Evolutionary conservation across 202 grass and related monocot genomes (phyloP).

Genomic region (Setaria italica): DNA sequence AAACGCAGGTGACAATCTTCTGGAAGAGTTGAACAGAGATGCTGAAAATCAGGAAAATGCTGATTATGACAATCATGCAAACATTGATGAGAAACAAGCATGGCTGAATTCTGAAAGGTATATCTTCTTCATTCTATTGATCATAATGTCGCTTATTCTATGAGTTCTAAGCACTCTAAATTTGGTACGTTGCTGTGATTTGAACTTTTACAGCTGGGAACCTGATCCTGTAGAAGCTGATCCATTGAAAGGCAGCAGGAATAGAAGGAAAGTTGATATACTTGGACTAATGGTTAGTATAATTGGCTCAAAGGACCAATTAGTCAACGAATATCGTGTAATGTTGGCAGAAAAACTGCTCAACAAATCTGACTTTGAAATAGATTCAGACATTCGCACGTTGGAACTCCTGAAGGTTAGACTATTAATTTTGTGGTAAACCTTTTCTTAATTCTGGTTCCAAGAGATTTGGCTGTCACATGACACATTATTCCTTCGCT

Average conservation of each 20-base stretch:
- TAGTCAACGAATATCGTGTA: slow-evolving; percentile 96
- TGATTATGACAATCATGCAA: slow-evolving; percentile 84
- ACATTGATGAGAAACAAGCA: slow-evolving; percentile 93
- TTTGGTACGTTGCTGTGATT: slow-evolving; percentile 12
- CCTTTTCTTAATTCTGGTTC: slow-evolving; percentile 28
- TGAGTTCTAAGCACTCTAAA: slow-evolving; percentile 34
- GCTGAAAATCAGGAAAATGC: slow-evolving; percentile 81
- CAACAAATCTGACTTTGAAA: slow-evolving; percentile 96
- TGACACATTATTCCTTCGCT: slow-evolving; percentile 20
- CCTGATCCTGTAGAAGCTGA: slow-evolving; percentile 96
- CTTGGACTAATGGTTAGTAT: slow-evolving; percentile 97
- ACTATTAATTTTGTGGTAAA: slow-evolving; percentile 36
- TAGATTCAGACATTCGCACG: slow-evolving; percentile 98
- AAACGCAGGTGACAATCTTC: slow-evolving; percentile 79
- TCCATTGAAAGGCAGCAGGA: slow-evolving; percentile 87
- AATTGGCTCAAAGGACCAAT: slow-evolving; percentile 97
- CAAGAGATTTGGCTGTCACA: slow-evolving; percentile 21
- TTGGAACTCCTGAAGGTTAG: slow-evolving; percentile 95
- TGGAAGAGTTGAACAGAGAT: slow-evolving; percentile 97
- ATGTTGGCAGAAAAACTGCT: slow-evolving; percentile 98
- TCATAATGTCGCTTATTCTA: background rate
- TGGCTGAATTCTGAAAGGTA: slow-evolving; percentile 96
- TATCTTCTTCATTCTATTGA: slow-evolving; percentile 46
- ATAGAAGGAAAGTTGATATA: slow-evolving; percentile 95
- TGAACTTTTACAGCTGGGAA: slow-evolving; percentile 80